A percentile compares a stretch with the other conserved stretches of the same genome.
phyloP scores from a whole-genome alignment of 2,329 filamentous ascomycete genomes.

The Alternaria sp. region DNA sequence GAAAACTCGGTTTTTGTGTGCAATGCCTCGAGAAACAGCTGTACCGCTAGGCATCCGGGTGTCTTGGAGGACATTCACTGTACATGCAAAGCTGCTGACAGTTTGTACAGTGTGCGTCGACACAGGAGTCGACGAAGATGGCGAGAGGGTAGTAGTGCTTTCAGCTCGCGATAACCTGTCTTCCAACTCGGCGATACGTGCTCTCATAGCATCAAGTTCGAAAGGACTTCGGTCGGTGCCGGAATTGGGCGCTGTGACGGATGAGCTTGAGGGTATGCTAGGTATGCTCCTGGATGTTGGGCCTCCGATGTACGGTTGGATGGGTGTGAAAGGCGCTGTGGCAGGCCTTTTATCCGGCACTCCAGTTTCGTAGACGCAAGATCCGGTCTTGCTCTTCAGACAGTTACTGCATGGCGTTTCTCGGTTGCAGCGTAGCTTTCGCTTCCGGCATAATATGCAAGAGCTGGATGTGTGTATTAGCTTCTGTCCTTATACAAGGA shows the following conservation, averaged over 20 bases:
- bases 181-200: conserved; percentile 54
- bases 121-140: conserved; percentile 15
- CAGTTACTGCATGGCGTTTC: conserved; percentile 66
- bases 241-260: conserved; percentile 10
- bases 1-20: conserved; percentile 63
- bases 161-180: conserved; percentile 39
- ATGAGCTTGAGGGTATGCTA: neutral
- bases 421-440: conserved; percentile 68
- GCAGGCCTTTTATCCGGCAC: conserved; percentile 1
- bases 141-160: neutral
- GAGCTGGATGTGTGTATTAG: conserved; percentile 49
- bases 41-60: conserved; percentile 37
- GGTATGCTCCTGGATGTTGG: neutral
- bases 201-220: conserved; percentile 50
- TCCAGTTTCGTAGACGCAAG: conserved; percentile 58
- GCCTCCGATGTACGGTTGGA: neutral
- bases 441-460: conserved; percentile 63
- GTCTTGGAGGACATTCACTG: conserved; percentile 54
- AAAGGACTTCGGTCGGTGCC: conserved; percentile 17
- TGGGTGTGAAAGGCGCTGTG: neutral
- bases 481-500: neutral
- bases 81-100: conserved; percentile 50
- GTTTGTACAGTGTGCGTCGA: conserved; percentile 45
- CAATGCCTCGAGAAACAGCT: conserved; percentile 52
- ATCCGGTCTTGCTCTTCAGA: conserved; percentile 56